Evolutionary conservation across 768 basidiomycete genomes (phyloP).

Genomic region (Podaxis mareebaensis): DNA sequence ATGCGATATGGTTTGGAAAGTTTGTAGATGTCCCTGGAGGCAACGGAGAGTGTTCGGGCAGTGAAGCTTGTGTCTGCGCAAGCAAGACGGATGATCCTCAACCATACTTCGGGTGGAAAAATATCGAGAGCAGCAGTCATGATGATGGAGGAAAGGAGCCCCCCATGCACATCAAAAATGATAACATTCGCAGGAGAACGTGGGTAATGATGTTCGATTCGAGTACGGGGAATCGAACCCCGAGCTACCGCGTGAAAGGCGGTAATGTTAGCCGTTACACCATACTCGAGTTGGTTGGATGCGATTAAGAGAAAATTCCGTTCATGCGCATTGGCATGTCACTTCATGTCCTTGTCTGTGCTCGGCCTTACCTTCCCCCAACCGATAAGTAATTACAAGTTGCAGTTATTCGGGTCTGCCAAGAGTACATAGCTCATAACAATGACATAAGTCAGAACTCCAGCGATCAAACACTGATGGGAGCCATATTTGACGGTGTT

Average conservation of each 20-base stretch:
- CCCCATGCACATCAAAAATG: neutral
- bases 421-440: neutral
- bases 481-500: neutral
- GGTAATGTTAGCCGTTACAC: constrained; percentile 61
- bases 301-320: neutral
- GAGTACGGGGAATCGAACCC: constrained; percentile 33
- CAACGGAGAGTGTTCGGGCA: constrained; percentile 35
- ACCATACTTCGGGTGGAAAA: constrained; percentile 44
- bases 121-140: neutral
- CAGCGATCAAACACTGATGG: neutral
- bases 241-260: constrained; percentile 47
- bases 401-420: neutral
- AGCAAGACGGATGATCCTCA: constrained; percentile 41
- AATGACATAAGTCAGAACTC: neutral
- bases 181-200: neutral
- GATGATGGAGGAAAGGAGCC: neutral
- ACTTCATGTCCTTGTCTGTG: too few species aligned
- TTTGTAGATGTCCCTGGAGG: constrained; percentile 40
- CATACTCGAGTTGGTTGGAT: constrained; percentile 29
- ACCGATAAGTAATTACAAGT: too few species aligned
- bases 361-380: neutral
- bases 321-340: too few species aligned
- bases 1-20: constrained; percentile 39
- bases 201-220: neutral
- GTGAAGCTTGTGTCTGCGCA: constrained; percentile 40